A percentile compares a stretch with the other conserved stretches of the same genome.
These are phyloP conservation scores for Arabidopsis arenosa DNA, from an alignment of 345 rosid species.

Conservation along the genomic window DNA sequence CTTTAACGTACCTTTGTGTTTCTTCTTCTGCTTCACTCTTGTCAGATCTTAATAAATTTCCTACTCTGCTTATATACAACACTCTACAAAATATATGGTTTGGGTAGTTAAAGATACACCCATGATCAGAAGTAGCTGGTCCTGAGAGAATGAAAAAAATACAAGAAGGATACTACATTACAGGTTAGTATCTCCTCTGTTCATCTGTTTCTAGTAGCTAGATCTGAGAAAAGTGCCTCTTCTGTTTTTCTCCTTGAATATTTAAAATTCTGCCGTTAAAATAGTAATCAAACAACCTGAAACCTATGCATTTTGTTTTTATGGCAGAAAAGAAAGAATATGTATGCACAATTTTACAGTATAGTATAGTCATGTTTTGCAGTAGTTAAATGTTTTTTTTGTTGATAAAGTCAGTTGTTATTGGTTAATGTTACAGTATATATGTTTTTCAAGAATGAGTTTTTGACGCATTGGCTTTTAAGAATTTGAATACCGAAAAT, in stretches of 20 bases:
- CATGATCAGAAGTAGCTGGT: conserved; percentile 22
- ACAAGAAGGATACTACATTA: conserved; percentile 12
- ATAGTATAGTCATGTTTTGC: background rate
- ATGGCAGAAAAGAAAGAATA: background rate
- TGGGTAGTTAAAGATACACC: conserved; percentile 22
- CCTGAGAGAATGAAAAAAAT: conserved; percentile 5
- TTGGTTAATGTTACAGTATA: background rate
- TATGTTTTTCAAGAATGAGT: too few species aligned
- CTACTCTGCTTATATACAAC: conserved; percentile 7
- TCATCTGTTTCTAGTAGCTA: conserved; percentile 9
- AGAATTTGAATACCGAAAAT: background rate
- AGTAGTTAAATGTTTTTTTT: too few species aligned
- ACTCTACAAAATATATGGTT: conserved; percentile 3
- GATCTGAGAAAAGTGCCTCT: conserved; percentile 31
- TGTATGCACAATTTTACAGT: background rate
- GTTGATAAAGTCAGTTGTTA: background rate
- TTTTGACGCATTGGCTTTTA: background rate
- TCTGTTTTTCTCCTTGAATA: conserved; percentile 9
- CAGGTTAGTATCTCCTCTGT: conserved; percentile 27
- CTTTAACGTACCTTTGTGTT: conserved; percentile 26
- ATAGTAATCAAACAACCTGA: background rate
- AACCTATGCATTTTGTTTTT: background rate
- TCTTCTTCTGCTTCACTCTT: conserved; percentile 16
- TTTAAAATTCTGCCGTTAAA: background rate
- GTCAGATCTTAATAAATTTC: conserved; percentile 14